Evolutionary conservation across 23 red algal genomes (phyloP).

Genomic region (Pyropia yezoensis): DNA sequence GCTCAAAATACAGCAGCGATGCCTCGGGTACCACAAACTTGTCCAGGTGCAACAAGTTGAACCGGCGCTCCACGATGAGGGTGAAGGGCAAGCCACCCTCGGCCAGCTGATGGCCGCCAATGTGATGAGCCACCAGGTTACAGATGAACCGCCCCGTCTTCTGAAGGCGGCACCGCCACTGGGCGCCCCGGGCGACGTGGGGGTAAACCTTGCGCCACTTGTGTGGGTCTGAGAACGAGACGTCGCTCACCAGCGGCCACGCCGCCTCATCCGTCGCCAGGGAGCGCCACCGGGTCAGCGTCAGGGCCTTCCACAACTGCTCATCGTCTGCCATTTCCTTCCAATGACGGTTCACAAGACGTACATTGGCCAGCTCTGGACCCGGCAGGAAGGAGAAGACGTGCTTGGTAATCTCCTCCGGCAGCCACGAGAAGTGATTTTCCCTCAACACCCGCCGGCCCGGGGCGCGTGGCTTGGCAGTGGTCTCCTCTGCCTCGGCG

Average conservation of each 20-base stretch:
- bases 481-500: too few species aligned
- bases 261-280: slow-evolving; percentile 55
- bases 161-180: slow-evolving; percentile 86
- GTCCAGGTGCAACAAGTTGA: slow-evolving; percentile 88
- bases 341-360: slow-evolving; percentile 77
- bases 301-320: slow-evolving; percentile 67
- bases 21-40: slow-evolving; percentile 92
- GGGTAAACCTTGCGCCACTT: slow-evolving; percentile 85
- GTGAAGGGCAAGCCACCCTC: slow-evolving; percentile 52
- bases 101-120: slow-evolving; percentile 47
- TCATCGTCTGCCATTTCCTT: slow-evolving; percentile 84
- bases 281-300: slow-evolving; percentile 63
- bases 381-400: slow-evolving; percentile 85
- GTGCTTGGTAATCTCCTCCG: slow-evolving; percentile 81
- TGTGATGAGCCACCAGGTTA: slow-evolving; percentile 91
- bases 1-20: slow-evolving; percentile 94
- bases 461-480: too few species aligned
- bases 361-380: slow-evolving; percentile 49
- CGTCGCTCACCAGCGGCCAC: slow-evolving; percentile 72
- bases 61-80: slow-evolving; percentile 90
- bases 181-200: slow-evolving; percentile 15
- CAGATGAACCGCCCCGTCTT: slow-evolving; percentile 99
- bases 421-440: slow-evolving; percentile 25
- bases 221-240: slow-evolving; percentile 17
- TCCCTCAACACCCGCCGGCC: too few species aligned